Evolutionary conservation across 1,139 yeast genomes (phyloP).

Genomic region (Geotrichum restrictum): DNA sequence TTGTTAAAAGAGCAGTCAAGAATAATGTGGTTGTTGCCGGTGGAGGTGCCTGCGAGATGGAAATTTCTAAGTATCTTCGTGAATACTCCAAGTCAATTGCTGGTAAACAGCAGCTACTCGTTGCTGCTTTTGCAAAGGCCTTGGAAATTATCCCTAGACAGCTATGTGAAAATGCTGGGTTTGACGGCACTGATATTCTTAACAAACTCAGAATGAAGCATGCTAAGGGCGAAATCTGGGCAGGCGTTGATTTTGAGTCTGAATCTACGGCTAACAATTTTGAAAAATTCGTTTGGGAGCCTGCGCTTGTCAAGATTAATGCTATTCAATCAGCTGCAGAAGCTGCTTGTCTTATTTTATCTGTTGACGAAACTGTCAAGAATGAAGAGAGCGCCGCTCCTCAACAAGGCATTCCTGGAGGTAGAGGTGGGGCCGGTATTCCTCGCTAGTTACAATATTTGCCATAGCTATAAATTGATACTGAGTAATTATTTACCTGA

Average conservation of each 20-base stretch:
- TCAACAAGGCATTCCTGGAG: constrained; percentile 32
- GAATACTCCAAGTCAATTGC: constrained; percentile 84
- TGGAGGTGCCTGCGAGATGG: constrained; percentile 99
- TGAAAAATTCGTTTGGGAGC: constrained; percentile 93
- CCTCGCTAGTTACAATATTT: constrained; percentile 17
- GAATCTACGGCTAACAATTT: constrained; percentile 82
- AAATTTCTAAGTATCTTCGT: constrained; percentile 79
- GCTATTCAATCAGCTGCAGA: constrained; percentile 97
- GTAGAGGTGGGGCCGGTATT: constrained; percentile 21
- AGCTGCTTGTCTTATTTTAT: constrained; percentile 85
- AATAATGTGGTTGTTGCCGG: constrained; percentile 91
- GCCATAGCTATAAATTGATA: background rate
- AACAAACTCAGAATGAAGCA: constrained; percentile 90
- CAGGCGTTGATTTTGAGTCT: constrained; percentile 84
- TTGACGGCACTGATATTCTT: constrained; percentile 89
- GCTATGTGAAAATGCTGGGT: constrained; percentile 95
- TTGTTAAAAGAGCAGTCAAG: constrained; percentile 89
- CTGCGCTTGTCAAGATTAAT: constrained; percentile 86
- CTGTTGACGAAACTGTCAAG: constrained; percentile 93
- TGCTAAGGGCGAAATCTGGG: constrained; percentile 88
- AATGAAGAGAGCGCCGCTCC: constrained; percentile 54
- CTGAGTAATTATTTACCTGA: background rate
- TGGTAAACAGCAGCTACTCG: constrained; percentile 91
- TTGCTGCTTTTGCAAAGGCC: constrained; percentile 90
- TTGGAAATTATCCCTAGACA: constrained; percentile 96